phyloP scores from a whole-genome alignment of 106 monocot genomes.

The Chionographis japonica region DNA sequence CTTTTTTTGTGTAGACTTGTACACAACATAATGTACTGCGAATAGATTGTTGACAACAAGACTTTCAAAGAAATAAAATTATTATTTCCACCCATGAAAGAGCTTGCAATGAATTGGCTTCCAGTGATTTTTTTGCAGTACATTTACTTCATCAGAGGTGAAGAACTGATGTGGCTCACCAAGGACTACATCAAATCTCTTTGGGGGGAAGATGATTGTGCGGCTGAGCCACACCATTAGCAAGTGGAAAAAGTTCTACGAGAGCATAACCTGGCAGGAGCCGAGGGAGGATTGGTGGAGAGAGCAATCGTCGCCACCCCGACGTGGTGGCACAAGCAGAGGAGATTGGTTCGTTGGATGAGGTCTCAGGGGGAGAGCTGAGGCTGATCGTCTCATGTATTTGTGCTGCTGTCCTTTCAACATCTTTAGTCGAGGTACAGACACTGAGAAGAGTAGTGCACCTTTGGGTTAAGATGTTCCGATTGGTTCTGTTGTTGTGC shows the following conservation, averaged over 20 bases:
- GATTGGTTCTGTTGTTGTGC: too few species aligned
- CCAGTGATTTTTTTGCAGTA: slow-evolving; percentile 39
- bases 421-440: too few species aligned
- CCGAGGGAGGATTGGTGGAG: slow-evolving; percentile 35
- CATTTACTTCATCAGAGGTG: slow-evolving; percentile 73
- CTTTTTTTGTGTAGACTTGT: too few species aligned
- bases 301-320: slow-evolving; percentile 24
- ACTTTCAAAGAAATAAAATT: too few species aligned
- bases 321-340: slow-evolving; percentile 59
- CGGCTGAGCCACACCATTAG: slow-evolving; percentile 46
- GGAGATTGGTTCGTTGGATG: slow-evolving; percentile 10
- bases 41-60: too few species aligned
- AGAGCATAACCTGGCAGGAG: slow-evolving; percentile 15
- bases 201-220: slow-evolving; percentile 44
- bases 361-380: not conserved
- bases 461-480: too few species aligned
- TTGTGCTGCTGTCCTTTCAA: too few species aligned
- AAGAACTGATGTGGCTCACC: slow-evolving; percentile 46
- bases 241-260: slow-evolving; percentile 30
- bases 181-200: slow-evolving; percentile 65
- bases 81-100: too few species aligned
- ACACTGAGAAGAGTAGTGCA: too few species aligned
- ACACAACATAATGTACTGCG: too few species aligned
- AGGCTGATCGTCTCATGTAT: too few species aligned
- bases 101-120: too few species aligned